phyloP scores from a whole-genome alignment of 495 filamentous ascomycete genomes.

The Corynascus novoguineensis region DNA sequence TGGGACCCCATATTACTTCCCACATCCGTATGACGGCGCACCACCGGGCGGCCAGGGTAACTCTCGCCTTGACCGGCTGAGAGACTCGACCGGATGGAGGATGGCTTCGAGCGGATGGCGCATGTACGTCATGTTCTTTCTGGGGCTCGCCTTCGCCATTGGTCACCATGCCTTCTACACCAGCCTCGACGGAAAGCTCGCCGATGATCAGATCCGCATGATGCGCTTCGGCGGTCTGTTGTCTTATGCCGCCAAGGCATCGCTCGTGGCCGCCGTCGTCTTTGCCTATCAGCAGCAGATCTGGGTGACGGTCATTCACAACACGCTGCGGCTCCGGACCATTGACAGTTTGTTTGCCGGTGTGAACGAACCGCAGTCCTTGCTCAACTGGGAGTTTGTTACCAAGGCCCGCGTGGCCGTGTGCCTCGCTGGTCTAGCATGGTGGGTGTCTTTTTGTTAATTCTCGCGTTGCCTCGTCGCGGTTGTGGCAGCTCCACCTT shows the following conservation, averaged over 20 bases:
- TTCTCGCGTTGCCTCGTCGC: too few relatives aligned
- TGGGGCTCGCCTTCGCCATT: conserved; percentile 22
- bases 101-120: conserved; percentile 20
- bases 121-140: conserved; percentile 22
- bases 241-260: conserved; percentile 26
- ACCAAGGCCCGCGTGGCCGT: conserved; percentile 30
- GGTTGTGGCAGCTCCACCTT: too few relatives aligned
- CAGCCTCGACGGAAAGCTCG: conserved; percentile 19
- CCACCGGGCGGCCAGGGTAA: neutral
- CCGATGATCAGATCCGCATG: conserved; percentile 27
- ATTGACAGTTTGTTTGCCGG: conserved; percentile 35
- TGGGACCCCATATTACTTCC: neutral
- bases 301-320: conserved; percentile 26
- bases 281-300: conserved; percentile 29
- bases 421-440: conserved; percentile 28
- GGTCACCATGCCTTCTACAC: conserved; percentile 26
- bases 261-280: conserved; percentile 23
- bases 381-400: conserved; percentile 31
- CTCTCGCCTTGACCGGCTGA: neutral
- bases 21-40: neutral
- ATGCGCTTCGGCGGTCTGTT: conserved; percentile 25
- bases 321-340: conserved; percentile 21
- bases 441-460: conserved; percentile 14
- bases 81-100: conserved; percentile 6
- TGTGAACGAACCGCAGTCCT: conserved; percentile 26